These are phyloP conservation scores for Bryum argenteum DNA, from an alignment of 225 moss, liverwort and hornwort species.

Conservation along the genomic window DNA sequence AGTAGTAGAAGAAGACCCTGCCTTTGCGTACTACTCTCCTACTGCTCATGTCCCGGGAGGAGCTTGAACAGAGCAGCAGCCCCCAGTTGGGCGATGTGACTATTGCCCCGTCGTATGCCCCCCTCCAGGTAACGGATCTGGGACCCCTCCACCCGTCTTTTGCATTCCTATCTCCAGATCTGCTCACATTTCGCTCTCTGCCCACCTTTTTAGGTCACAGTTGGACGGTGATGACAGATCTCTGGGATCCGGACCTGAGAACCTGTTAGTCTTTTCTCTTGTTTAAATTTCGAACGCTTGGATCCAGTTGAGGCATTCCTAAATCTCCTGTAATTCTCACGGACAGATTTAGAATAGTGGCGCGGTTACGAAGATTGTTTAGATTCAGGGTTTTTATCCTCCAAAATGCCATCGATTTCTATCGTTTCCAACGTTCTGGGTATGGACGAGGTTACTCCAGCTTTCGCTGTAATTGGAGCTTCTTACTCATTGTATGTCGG, in stretches of 20 bases:
- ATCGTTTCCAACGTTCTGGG: background rate
- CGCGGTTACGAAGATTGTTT: background rate
- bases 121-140: background rate
- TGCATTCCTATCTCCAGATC: background rate
- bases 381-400: background rate
- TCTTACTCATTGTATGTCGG: background rate
- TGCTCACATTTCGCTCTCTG: background rate
- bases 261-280: background rate
- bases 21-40: background rate
- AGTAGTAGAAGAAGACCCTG: background rate
- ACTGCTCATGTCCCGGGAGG: background rate
- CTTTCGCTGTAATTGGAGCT: background rate
- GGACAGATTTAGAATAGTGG: background rate
- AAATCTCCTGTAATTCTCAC: background rate
- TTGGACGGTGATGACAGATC: background rate
- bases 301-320: background rate
- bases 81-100: background rate
- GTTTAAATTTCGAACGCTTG: background rate
- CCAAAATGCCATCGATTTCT: background rate
- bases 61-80: background rate
- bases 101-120: background rate
- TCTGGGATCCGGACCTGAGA: background rate
- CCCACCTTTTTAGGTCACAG: background rate
- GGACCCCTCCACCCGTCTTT: background rate
- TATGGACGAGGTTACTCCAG: background rate